Conservation (phyloP, 2,329 filamentous ascomycete genomes). For the Elsinoe australis region DNA sequence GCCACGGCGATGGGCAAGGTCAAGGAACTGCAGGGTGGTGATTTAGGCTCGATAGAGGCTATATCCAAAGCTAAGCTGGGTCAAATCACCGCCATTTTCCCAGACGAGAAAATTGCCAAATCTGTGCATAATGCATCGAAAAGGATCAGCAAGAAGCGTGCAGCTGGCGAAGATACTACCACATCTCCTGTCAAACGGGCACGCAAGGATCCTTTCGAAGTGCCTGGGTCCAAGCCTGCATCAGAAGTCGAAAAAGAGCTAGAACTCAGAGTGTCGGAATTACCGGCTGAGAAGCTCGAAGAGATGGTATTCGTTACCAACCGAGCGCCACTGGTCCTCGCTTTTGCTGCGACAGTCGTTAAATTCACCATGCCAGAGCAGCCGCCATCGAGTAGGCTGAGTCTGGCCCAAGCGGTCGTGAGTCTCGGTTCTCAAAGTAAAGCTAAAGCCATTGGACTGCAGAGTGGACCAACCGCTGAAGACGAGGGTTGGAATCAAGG, state of each 20-base stretch:
- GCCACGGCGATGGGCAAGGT: conserved; percentile 49
- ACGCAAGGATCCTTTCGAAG: conserved; percentile 20
- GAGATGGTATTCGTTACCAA: conserved; percentile 61
- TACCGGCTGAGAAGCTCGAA: conserved; percentile 53
- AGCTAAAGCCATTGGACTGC: conserved; percentile 66
- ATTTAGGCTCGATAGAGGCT: conserved; percentile 39
- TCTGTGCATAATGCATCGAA: conserved; percentile 52
- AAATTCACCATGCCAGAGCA: conserved; percentile 80
- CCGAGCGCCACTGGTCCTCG: conserved; percentile 71
- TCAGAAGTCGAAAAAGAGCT: conserved; percentile 57
- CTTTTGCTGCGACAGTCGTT: conserved; percentile 66
- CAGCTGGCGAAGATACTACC: conserved; percentile 31
- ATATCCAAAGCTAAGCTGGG: conserved; percentile 44
- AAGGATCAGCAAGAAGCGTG: conserved; percentile 49
- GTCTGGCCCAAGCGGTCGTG: conserved; percentile 74
- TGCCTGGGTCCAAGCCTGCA: conserved; percentile 30
- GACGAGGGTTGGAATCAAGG: conserved; percentile 67
- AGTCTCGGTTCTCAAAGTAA: conserved; percentile 73
- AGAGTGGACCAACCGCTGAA: conserved; percentile 54
- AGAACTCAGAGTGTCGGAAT: conserved; percentile 47
- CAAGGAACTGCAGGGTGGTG: conserved; percentile 45
- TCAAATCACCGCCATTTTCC: conserved; percentile 38
- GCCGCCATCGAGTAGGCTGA: conserved; percentile 73
- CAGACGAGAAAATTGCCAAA: conserved; percentile 49
- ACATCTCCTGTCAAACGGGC: conserved; percentile 21